Conservation (phyloP, 257 asterid genomes). For the Solanum microdontum region DNA sequence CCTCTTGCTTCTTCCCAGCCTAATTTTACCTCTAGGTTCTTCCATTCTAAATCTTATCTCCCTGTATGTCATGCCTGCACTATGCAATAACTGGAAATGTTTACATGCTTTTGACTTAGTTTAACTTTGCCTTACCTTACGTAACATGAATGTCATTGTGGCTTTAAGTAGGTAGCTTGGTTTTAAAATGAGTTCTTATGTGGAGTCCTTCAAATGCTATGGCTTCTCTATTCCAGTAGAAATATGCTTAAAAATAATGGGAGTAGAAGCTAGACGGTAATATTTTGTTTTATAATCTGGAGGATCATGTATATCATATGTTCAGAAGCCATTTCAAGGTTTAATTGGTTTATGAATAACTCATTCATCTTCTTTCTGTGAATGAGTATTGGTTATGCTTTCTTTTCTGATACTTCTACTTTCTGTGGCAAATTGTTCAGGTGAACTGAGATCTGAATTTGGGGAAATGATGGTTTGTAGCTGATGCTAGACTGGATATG, state of each 20-base stretch:
- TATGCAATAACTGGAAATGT: background rate
- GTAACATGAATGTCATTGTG: background rate
- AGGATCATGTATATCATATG: background rate
- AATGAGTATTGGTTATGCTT: background rate
- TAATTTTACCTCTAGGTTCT: background rate
- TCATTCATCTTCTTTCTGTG: background rate
- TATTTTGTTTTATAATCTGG: background rate
- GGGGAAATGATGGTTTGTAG: slow-evolving; percentile 9
- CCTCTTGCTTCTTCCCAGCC: background rate
- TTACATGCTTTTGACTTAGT: background rate
- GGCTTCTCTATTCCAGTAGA: background rate
- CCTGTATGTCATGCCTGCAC: background rate
- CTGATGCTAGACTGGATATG: slow-evolving; percentile 34
- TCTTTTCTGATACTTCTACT: background rate
- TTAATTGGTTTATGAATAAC: background rate
- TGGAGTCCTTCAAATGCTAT: background rate
- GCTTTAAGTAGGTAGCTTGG: background rate
- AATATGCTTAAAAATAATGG: background rate
- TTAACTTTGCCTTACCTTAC: background rate
- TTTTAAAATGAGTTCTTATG: background rate
- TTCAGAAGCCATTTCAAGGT: background rate
- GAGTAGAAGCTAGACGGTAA: background rate
- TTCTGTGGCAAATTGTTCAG: background rate
- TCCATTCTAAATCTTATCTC: background rate
- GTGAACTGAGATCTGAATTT: slow-evolving; percentile 3